These are phyloP conservation scores for Phylloporus sp. DNA, from an alignment of 768 basidiomycete species.

Conservation along the genomic window DNA sequence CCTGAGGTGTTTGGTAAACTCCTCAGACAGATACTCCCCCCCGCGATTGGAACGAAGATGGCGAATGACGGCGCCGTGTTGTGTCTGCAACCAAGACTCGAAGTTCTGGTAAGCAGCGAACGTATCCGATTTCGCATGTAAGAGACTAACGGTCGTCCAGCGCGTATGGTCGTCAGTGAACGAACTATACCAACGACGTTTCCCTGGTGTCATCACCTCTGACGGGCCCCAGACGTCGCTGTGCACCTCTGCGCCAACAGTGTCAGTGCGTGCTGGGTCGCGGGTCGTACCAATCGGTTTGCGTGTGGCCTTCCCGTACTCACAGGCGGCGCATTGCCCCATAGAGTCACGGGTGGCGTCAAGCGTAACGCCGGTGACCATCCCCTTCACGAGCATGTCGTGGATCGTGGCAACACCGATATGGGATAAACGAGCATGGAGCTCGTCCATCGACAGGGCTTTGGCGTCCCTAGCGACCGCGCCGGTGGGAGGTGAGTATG, in stretches of 20 bases:
- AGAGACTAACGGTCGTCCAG: not conserved
- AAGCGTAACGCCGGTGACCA: not conserved
- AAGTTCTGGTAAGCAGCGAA: not conserved
- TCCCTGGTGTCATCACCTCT: not conserved
- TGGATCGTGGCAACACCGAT: not conserved
- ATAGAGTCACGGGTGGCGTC: not conserved
- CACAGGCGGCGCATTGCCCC: not conserved
- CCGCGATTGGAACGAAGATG: not conserved
- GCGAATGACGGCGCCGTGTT: not conserved
- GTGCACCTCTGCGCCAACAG: not conserved
- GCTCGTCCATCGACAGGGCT: too few species aligned
- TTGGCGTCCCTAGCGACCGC: not conserved
- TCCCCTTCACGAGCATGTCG: not conserved
- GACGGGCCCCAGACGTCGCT: not conserved
- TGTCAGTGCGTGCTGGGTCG: not conserved
- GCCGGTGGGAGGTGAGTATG: not conserved
- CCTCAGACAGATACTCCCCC: not conserved
- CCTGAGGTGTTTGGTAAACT: not conserved
- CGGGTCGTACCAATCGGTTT: not conserved
- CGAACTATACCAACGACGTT: not conserved
- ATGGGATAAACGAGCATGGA: not conserved
- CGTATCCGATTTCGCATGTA: not conserved
- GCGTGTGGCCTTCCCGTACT: not conserved
- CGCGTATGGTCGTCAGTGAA: not conserved
- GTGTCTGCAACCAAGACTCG: not conserved